Percentiles rank a stretch among this genome's conserved stretches.
Evolutionary conservation across 2,329 filamentous ascomycete genomes (phyloP).

Genomic region (Pyrenochaeta sp.): DNA sequence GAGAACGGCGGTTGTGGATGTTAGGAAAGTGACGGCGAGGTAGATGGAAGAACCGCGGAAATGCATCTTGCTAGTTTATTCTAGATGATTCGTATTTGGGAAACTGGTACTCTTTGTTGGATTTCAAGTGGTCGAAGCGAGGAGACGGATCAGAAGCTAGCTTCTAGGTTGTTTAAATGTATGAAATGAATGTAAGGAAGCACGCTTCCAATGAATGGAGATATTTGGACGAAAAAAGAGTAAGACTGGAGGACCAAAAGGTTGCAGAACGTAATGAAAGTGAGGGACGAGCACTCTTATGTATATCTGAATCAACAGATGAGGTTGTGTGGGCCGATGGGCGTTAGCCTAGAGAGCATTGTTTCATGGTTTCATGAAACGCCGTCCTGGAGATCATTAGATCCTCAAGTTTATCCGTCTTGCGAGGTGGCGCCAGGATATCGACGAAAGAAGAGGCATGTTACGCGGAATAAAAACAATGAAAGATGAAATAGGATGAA

Average conservation of each 20-base stretch:
- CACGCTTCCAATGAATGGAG: conserved; percentile 23
- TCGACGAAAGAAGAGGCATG: not conserved
- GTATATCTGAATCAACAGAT: not conserved
- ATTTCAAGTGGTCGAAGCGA: not conserved
- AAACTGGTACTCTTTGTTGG: not conserved
- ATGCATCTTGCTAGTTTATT: conserved; percentile 26
- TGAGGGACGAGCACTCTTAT: conserved; percentile 12
- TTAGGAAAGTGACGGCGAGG: conserved; percentile 37
- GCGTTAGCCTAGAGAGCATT: conserved; percentile 11
- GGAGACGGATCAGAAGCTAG: conserved; percentile 12
- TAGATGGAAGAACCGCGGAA: conserved; percentile 32
- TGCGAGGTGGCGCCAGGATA: not conserved
- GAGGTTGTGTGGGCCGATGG: conserved; percentile 12
- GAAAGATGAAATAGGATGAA: not conserved
- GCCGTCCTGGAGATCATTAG: conserved; percentile 35
- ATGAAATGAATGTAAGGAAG: conserved; percentile 29
- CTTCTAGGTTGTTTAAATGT: conserved; percentile 10
- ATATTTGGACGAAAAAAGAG: conserved; percentile 14
- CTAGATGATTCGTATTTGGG: not conserved
- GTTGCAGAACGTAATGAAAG: conserved; percentile 4
- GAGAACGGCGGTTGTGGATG: conserved; percentile 38
- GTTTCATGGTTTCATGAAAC: conserved; percentile 31
- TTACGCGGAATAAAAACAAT: not conserved
- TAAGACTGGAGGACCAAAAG: conserved; percentile 1
- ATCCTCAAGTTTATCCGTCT: not conserved